These are phyloP conservation scores for Schizopora paradoxa DNA, from an alignment of 1,284 basidiomycete genomes.

Conservation along the genomic window DNA sequence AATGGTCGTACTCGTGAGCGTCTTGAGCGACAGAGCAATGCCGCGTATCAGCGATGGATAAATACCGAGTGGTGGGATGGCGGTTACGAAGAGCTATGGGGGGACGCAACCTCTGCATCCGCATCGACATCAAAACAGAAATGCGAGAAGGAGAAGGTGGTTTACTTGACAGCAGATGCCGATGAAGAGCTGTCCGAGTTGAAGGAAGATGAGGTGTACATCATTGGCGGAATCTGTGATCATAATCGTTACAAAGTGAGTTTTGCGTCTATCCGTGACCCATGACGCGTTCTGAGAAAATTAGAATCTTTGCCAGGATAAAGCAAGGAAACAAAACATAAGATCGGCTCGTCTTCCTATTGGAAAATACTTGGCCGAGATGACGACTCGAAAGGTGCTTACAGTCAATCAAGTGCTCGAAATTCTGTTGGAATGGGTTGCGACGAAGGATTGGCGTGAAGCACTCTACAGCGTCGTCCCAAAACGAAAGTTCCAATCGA, in stretches of 20 bases:
- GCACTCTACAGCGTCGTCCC: constrained; percentile 86
- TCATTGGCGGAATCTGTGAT: constrained; percentile 96
- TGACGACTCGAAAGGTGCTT: constrained; percentile 90
- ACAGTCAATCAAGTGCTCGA: constrained; percentile 98
- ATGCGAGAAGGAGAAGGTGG: constrained; percentile 43
- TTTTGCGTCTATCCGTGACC: constrained; percentile 8
- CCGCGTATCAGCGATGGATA: constrained; percentile 75
- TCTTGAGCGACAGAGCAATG: constrained; percentile 66
- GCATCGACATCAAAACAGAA: constrained; percentile 8
- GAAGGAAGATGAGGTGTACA: constrained; percentile 81
- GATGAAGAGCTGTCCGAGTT: constrained; percentile 79
- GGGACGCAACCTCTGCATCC: constrained; percentile 14
- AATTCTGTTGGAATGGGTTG: constrained; percentile 88
- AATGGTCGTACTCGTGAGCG: constrained; percentile 62
- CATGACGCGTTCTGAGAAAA: constrained; percentile 16
- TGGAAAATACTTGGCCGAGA: constrained; percentile 74
- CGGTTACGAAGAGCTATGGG: constrained; percentile 67
- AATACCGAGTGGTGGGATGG: constrained; percentile 79
- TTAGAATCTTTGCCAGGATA: constrained; percentile 86
- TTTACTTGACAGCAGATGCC: constrained; percentile 96
- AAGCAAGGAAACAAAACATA: constrained; percentile 72
- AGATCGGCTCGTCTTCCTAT: constrained; percentile 91
- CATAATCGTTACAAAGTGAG: constrained; percentile 93
- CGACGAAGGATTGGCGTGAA: constrained; percentile 74
- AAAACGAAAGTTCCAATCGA: constrained; percentile 70